Percentiles rank a stretch among this genome's conserved stretches.
Evolutionary conservation across 2,329 filamentous ascomycete species (phyloP).

Genomic region (Botrytis fragariae): DNA sequence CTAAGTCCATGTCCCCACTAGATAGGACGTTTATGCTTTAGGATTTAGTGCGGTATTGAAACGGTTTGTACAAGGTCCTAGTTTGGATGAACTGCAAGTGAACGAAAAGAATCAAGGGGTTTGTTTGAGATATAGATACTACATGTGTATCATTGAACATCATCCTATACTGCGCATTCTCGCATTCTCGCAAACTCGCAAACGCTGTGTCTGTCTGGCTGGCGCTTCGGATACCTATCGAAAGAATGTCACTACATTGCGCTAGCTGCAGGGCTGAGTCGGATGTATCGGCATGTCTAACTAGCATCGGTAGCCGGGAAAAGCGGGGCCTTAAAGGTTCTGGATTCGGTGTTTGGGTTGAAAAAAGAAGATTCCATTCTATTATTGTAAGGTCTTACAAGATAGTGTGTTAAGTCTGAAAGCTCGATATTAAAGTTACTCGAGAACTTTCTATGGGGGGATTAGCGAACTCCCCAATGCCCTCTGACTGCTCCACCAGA

Average conservation of each 20-base stretch:
- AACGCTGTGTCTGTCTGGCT: background rate
- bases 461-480: background rate
- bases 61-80: background rate
- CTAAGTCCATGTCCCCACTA: background rate
- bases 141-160: background rate
- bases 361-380: background rate
- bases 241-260: background rate
- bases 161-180: background rate
- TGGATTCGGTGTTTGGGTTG: background rate
- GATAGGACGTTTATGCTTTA: background rate
- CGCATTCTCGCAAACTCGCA: background rate
- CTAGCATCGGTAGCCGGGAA: background rate
- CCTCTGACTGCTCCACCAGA: background rate
- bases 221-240: background rate
- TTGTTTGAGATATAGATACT: background rate
- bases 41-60: background rate
- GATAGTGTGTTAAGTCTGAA: background rate
- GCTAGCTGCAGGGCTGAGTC: slow-evolving; percentile 8
- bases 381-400: background rate
- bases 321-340: background rate
- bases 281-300: background rate
- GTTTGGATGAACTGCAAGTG: background rate
- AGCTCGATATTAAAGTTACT: background rate
- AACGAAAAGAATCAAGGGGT: background rate
- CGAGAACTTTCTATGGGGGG: background rate